Evolutionary conservation across 768 basidiomycete species (phyloP).

Genomic region (Clavulina sp.): DNA sequence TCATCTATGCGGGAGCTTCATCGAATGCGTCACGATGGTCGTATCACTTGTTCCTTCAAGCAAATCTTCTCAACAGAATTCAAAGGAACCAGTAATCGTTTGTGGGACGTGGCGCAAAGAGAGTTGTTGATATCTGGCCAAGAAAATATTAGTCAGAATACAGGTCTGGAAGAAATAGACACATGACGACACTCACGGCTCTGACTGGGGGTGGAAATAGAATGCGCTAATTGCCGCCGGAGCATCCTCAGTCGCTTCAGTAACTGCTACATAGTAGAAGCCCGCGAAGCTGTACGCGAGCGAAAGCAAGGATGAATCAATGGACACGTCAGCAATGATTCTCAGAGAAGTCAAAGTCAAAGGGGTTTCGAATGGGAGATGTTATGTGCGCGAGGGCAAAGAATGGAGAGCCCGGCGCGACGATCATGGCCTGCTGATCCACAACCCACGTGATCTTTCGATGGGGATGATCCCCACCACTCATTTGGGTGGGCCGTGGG

Average conservation of each 20-base stretch:
- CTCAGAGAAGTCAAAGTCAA: no score
- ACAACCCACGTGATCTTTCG: no score
- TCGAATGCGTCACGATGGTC: no score
- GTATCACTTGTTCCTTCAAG: no score
- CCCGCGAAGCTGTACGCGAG: conserved; percentile 32
- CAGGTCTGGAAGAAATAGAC: not conserved
- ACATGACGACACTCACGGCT: conserved; percentile 43
- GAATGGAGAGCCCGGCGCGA: no score
- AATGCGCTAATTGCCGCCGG: conserved; percentile 74
- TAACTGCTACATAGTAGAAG: conserved; percentile 60
- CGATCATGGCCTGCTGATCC: no score
- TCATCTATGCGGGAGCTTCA: no score
- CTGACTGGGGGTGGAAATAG: conserved; percentile 87
- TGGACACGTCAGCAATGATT: not conserved
- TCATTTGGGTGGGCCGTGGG: conserved; percentile 3
- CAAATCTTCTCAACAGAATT: conserved; percentile 66
- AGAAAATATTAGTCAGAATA: conserved; percentile 5
- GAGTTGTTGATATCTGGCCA: conserved; percentile 67
- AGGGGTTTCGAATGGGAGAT: no score
- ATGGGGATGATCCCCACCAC: no score
- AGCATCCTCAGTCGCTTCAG: conserved; percentile 8
- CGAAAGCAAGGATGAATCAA: not conserved
- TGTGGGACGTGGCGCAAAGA: conserved; percentile 66
- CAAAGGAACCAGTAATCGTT: conserved; percentile 57
- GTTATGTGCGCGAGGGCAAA: no score